Base-by-base conservation (phyloP, 805 yeast genomes). In the Candida succiphila region DNA sequence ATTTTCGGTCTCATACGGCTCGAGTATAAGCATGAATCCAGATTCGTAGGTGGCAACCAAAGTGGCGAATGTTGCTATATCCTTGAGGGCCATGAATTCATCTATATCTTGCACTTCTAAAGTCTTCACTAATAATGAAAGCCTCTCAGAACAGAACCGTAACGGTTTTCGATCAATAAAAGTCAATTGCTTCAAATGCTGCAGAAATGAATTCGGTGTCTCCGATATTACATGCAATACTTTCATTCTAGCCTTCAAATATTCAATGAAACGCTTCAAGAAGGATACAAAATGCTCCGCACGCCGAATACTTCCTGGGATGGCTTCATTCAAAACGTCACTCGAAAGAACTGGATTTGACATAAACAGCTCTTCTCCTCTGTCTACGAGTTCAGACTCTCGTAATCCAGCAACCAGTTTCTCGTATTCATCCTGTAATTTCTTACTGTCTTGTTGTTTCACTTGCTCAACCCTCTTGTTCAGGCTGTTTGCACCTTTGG, bases 261-360 rank as follows among this genome's bases (percentile, higher is more conserved):
- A 92, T 51, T 92, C 99, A 21, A 92, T 84, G 45, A 92, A 83
- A 42, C 99, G 65, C 49, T 88, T 85, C 54, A 92, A 66, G 50
- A 92, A 92, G 3, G 96, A 86, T 13, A 92, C 79, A 49, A 92
- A 92, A 62, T 92, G 98, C 51, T 94, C 97, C 0, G 97, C 99
- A 48, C 95, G 76, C 44, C 98, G 69, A 28, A 92, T 92, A 45
- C 94, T 92, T 10, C 99, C 99, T 0, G 99, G 99, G 9, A 92
- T 77, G 0, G 97, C 96, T 52, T 92, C 98, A 28, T 76, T 79
- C 28, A 92, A 60, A 22, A 92, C 60, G 56, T 92, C 98, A 31
- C 74, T 72, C 0, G 97, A 85, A 30, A 92, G 60, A 0, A 80
- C 84, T 0, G 98, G 98, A 34, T 85, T 85, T 28, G 88, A 75